Evolutionary conservation across 2,329 filamentous ascomycete species (phyloP).

Genomic region (Geosmithia morbida): DNA sequence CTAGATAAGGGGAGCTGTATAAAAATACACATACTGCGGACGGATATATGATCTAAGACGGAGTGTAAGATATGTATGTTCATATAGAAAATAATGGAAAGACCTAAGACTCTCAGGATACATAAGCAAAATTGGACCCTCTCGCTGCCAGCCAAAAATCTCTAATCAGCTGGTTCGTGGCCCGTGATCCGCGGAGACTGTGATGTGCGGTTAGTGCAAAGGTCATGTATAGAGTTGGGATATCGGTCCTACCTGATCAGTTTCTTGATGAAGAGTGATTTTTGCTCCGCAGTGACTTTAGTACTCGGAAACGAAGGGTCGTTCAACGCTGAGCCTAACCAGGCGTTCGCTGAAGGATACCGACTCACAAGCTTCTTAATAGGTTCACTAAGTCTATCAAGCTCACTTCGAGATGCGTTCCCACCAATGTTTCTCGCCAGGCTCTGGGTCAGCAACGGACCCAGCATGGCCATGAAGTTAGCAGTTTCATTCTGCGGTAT

Average conservation of each 20-base stretch:
- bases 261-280: slow-evolving; percentile 50
- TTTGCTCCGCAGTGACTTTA: slow-evolving; percentile 45
- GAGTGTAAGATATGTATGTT: not conserved
- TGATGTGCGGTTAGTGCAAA: not conserved
- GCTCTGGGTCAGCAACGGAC: slow-evolving; percentile 42
- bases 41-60: not conserved
- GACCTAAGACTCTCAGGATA: slow-evolving; percentile 22
- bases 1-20: not conserved
- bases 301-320: slow-evolving; percentile 41
- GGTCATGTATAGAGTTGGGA: not conserved
- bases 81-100: not conserved
- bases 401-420: slow-evolving; percentile 53
- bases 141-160: slow-evolving; percentile 62
- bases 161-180: slow-evolving; percentile 52
- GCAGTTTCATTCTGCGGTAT: not conserved
- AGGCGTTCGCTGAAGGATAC: slow-evolving; percentile 39
- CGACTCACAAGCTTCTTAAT: slow-evolving; percentile 52
- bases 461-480: slow-evolving; percentile 37
- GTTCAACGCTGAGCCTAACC: slow-evolving; percentile 47
- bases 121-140: slow-evolving; percentile 45
- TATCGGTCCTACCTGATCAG: slow-evolving; percentile 36
- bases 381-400: slow-evolving; percentile 57
- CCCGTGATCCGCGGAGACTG: slow-evolving; percentile 47
- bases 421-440: slow-evolving; percentile 55
- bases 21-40: not conserved